Evolutionary conservation across 768 basidiomycete species (phyloP), one percentile per base, ranked within the genome.

Genomic region (Termitomyces sp.): DNA sequence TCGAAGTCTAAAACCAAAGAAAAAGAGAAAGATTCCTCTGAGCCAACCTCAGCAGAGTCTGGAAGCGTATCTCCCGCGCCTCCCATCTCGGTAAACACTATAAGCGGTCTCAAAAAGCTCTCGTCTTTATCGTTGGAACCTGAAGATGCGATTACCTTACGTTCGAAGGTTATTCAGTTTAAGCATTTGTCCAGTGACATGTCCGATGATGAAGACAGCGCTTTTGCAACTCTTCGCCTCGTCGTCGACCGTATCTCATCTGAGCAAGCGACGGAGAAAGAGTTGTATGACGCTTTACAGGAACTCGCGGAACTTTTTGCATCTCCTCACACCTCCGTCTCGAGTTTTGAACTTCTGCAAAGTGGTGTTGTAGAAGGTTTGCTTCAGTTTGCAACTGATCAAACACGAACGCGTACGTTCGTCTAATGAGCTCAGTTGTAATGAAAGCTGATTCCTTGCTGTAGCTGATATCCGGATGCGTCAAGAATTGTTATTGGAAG

Each of bases 281-380:
- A 84, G 24, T 70, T 90, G 26, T 71, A 74, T 9, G 82, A 80
- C 42, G 81, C 83, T 3, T 72, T 97, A 33, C 79, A 79, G 59
- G 86, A 88, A 62, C 75, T 99, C n/a, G 91, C 91, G 2, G 81
- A 81, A 35, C 78, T 94, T 43, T 95, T 99, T 68, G 74, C 86
- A 1, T 85, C 85, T 13, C 82, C 87, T 28, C 81, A 83, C 67
- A 82, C 81, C 5, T 88, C 93, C 9, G 84, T 98, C 5, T 98
- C 94, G 2, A 97, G 94, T 71, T 99, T 98, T 63, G 97, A 99
- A 73, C 72, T 98, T 48, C 74, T 98, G 57, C 90, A 98, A 68
- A 96, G 93, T 66, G 97, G 96, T 3, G 82, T 97, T 5, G 89
- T 98, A 2, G 94, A 95, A 63, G 87, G 86, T 13, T 69, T 98